These are phyloP conservation scores for Aspergillus neotritici DNA, from an alignment of 2,329 filamentous ascomycete genomes.

Conservation along the genomic window DNA sequence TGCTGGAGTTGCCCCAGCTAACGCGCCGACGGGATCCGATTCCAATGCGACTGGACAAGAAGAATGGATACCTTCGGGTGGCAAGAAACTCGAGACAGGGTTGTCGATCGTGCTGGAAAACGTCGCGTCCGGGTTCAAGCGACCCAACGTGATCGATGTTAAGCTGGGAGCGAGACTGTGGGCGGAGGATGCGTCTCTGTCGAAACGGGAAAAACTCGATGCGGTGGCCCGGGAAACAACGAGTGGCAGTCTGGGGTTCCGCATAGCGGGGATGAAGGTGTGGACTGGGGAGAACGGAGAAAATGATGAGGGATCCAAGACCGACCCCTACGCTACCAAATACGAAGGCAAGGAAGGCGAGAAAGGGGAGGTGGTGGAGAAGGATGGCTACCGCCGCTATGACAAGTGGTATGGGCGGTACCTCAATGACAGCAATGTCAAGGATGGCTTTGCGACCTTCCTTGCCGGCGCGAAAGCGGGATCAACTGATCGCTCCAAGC, in stretches of 20 bases:
- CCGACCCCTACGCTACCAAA: slow-evolving; percentile 29
- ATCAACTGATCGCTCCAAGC: slow-evolving; percentile 38
- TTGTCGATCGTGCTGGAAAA: slow-evolving; percentile 81
- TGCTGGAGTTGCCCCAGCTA: slow-evolving; percentile 10
- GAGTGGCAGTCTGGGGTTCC: slow-evolving; percentile 55
- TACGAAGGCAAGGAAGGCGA: slow-evolving; percentile 46
- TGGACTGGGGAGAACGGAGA: slow-evolving; percentile 41
- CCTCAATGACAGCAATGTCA: slow-evolving; percentile 51
- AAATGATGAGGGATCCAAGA: slow-evolving; percentile 27
- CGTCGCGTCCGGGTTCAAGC: slow-evolving; percentile 69
- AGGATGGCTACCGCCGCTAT: slow-evolving; percentile 53
- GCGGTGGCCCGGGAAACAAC: slow-evolving; percentile 56
- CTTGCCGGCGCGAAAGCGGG: slow-evolving; percentile 43
- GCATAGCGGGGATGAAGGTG: slow-evolving; percentile 61
- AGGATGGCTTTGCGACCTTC: slow-evolving; percentile 54
- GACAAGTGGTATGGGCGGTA: slow-evolving; percentile 62
- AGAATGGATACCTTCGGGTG: slow-evolving; percentile 47
- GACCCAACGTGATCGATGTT: slow-evolving; percentile 85
- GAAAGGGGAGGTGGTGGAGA: slow-evolving; percentile 39
- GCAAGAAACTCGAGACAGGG: slow-evolving; percentile 66
- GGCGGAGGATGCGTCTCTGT: slow-evolving; percentile 62
- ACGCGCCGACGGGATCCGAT: slow-evolving; percentile 16
- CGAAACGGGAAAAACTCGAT: slow-evolving; percentile 56
- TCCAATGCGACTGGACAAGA: slow-evolving; percentile 18
- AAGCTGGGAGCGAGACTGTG: slow-evolving; percentile 85